These are phyloP conservation scores for Cyathus striatus DNA, from an alignment of 768 basidiomycete species.

Conservation along the genomic window DNA sequence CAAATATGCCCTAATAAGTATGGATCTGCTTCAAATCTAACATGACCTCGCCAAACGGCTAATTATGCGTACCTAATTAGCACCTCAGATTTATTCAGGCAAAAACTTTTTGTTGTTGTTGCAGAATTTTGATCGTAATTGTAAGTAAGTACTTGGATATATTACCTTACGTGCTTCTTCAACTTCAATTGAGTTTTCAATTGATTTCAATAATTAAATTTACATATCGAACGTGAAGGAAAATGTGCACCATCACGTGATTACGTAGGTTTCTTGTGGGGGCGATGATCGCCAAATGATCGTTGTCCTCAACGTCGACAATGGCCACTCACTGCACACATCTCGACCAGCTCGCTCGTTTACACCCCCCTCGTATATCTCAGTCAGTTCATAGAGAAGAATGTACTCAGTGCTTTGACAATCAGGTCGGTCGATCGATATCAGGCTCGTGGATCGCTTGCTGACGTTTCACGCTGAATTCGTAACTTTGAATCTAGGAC, in stretches of 20 bases:
- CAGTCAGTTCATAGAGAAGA: slow-evolving; percentile 86
- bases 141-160: too few relatives aligned
- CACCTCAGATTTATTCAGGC: too few relatives aligned
- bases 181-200: too few relatives aligned
- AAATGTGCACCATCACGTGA: neutral
- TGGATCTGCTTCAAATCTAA: too few relatives aligned
- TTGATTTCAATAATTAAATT: too few relatives aligned
- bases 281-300: neutral
- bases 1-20: too few relatives aligned
- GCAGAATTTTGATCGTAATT: too few relatives aligned
- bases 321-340: slow-evolving; percentile 31
- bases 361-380: slow-evolving; percentile 55
- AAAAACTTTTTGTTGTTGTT: too few relatives aligned
- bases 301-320: neutral
- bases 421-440: slow-evolving; percentile 51
- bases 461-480: slow-evolving; percentile 3
- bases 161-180: too few relatives aligned
- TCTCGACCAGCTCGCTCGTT: slow-evolving; percentile 37
- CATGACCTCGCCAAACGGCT: too few relatives aligned
- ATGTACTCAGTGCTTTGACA: slow-evolving; percentile 96
- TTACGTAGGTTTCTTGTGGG: neutral
- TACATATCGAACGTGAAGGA: too few relatives aligned
- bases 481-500: slow-evolving; percentile 41
- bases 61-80: too few relatives aligned
- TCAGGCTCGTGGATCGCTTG: neutral